Conservation (phyloP, 345 rosid species). For the Eucalyptus regnans region DNA sequence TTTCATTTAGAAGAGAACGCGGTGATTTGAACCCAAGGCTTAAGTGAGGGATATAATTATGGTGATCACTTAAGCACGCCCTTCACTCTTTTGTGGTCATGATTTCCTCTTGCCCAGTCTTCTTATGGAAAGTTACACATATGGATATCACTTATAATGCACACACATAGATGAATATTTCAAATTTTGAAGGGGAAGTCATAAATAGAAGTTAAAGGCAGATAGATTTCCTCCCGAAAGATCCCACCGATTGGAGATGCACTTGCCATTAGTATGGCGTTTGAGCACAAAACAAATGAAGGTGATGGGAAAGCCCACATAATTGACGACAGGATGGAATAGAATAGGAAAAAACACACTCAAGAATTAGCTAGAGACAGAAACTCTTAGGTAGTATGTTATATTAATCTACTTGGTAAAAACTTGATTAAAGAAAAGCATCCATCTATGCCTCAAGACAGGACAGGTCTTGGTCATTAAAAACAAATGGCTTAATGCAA, state of each 20-base stretch:
- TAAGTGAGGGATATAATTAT: neutral
- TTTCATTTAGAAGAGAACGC: too few relatives aligned
- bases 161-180: too few relatives aligned
- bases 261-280: neutral
- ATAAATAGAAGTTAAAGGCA: neutral
- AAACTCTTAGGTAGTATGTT: neutral
- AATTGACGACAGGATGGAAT: neutral
- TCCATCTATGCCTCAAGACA: neutral
- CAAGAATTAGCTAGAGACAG: neutral
- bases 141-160: neutral
- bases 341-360: neutral
- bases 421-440: neutral
- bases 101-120: neutral
- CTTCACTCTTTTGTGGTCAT: neutral
- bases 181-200: too few relatives aligned
- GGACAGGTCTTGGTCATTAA: neutral
- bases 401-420: neutral
- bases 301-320: neutral
- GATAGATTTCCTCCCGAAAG: neutral
- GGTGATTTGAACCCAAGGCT: neutral
- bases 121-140: neutral
- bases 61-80: neutral
- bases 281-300: neutral
- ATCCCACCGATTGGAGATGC: neutral
- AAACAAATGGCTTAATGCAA: neutral